Evolutionary conservation across 768 basidiomycete genomes (phyloP).

Genomic region (Leccinum boreale): DNA sequence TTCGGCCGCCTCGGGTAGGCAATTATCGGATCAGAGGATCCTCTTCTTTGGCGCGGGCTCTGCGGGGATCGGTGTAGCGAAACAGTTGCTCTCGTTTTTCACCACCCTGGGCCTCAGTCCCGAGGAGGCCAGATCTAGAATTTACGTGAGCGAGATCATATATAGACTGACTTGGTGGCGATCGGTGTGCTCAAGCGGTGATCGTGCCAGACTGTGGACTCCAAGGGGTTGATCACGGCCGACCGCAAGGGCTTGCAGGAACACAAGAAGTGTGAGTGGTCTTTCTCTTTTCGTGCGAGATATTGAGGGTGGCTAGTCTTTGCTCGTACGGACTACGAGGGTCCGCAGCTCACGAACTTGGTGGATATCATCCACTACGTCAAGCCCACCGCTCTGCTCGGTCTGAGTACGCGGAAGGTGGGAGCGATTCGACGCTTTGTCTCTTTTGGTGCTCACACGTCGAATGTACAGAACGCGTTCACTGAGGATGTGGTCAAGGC

Average conservation of each 20-base stretch:
- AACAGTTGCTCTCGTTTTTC: slow-evolving; percentile 48
- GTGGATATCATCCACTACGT: slow-evolving; percentile 67
- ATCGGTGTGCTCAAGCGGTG: slow-evolving; percentile 11
- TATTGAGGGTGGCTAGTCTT: slow-evolving; percentile 45
- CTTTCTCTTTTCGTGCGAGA: not conserved
- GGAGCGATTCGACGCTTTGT: not conserved
- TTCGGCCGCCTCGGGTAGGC: slow-evolving; percentile 40
- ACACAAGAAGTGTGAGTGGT: slow-evolving; percentile 64
- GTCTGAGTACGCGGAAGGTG: slow-evolving; percentile 57
- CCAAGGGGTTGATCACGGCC: slow-evolving; percentile 71
- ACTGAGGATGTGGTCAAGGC: slow-evolving; percentile 55
- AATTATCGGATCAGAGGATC: slow-evolving; percentile 48
- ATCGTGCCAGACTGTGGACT: slow-evolving; percentile 59
- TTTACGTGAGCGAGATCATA: slow-evolving; percentile 51
- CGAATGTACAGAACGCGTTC: slow-evolving; percentile 47
- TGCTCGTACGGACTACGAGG: slow-evolving; percentile 66
- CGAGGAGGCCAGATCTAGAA: slow-evolving; percentile 62
- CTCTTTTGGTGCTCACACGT: not conserved
- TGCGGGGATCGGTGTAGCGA: slow-evolving; percentile 53
- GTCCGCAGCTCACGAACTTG: slow-evolving; percentile 57
- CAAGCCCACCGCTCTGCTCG: slow-evolving; percentile 74
- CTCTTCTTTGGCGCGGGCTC: slow-evolving; percentile 58
- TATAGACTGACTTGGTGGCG: not conserved
- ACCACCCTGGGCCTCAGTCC: slow-evolving; percentile 53
- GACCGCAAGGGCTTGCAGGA: slow-evolving; percentile 64